Base-by-base conservation (phyloP, 805 yeast genomes). In the Myxozyma vanderwaltii region DNA sequence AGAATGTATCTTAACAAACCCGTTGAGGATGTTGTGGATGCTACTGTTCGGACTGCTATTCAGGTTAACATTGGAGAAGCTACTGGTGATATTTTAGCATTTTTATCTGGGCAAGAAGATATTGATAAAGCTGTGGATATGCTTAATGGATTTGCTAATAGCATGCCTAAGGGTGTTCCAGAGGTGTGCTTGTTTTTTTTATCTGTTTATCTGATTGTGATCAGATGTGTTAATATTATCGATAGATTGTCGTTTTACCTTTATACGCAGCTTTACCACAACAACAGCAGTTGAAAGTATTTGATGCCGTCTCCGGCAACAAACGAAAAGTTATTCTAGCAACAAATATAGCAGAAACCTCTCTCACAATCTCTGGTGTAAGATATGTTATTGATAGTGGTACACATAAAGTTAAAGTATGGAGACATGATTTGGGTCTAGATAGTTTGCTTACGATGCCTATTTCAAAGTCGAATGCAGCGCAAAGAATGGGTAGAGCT, bases 401-500 rank as follows among this genome's bases (percentile, higher is more conserved):
- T 0, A 76, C 92, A 50, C 80, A 97, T 58, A 94, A 94, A 70
- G 95, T 92, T 7, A 89, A 92, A 66, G 95, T 92, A 0, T 92
- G 97, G 96, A 83, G 94, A 68, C 96, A 92, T 69, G 91, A 86
- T 66, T 76, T 94, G 40, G 65, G 64, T 29, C 79, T 94, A 35
- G 92, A 96, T n/a, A 88, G 97, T 0, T 81, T 94, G 69, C 76
- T 94, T 52, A 91, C 97, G 0, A 90, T 94, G 0, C 94, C 99
- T 0, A 86, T 94, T 23, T 91, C 98, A 0, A 89, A 88, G 69
- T 96, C 98, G 0, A 88, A 96, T 40, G 99, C 98, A 0, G 82
- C 88, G 36, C 99, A 94, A 76, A 79, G 99, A 74, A 85, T 91
- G 47, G 99, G 99, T 72, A 88, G 99, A 79, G 98, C 99, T n/a